A percentile compares a stretch with the other conserved stretches of the same genome.
These are phyloP conservation scores for Petrea volubilis DNA, from an alignment of 257 asterid species.

Conservation along the genomic window DNA sequence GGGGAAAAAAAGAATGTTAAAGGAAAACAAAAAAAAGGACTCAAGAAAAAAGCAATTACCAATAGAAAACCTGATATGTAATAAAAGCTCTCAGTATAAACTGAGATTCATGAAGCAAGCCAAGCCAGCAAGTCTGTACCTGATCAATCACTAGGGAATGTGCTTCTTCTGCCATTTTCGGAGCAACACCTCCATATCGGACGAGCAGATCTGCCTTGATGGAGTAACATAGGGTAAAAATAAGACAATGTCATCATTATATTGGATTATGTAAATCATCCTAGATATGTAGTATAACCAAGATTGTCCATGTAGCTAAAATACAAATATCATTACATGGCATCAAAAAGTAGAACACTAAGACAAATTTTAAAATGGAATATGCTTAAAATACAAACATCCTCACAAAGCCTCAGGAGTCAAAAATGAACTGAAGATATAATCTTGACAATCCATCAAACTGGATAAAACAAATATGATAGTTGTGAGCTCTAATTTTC, in stretches of 20 bases:
- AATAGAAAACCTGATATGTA: neutral
- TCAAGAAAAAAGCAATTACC: neutral
- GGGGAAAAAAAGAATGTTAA: no score
- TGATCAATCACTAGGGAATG: slow-evolving; percentile 84
- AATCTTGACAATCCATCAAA: neutral
- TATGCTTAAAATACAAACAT: neutral
- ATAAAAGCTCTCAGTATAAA: neutral
- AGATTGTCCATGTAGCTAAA: neutral
- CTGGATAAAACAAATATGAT: slow-evolving; percentile 4
- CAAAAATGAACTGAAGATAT: neutral
- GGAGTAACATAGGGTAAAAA: slow-evolving; percentile 24
- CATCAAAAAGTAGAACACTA: neutral
- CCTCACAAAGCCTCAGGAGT: neutral
- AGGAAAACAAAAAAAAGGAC: neutral
- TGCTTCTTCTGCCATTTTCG: slow-evolving; percentile 99
- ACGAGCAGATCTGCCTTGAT: slow-evolving; percentile 90
- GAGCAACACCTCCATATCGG: slow-evolving; percentile 94
- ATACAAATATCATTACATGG: neutral
- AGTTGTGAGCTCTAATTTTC: neutral
- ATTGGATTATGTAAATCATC: neutral
- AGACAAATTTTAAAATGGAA: neutral
- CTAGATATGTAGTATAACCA: neutral
- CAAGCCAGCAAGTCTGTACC: slow-evolving; percentile 42
- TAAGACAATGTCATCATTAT: slow-evolving; percentile 8
- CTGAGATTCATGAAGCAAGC: neutral